Evolutionary conservation across 371 early-diverging fungal species (phyloP), one percentile per base, ranked within the genome.

Genomic region (Rhizopus arrhizus): DNA sequence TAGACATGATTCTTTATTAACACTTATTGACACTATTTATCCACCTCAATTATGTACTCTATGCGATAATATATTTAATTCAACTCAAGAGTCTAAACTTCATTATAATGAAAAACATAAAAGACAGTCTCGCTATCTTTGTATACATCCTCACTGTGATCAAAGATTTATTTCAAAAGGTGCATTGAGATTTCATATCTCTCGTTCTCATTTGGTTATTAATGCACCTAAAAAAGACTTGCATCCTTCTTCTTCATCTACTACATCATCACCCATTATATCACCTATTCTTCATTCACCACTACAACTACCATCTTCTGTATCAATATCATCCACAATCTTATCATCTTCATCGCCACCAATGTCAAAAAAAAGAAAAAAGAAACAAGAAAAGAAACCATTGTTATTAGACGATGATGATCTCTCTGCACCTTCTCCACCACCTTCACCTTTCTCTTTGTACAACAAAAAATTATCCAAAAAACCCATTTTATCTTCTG

Each of bases 61-160:
- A 33, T 73, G 73, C 43, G 56, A 69, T 58, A 42, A 55, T 36
- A 43, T 52, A 22, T 69, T 66, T 41, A 28, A 57, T n/a, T 58
- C 59, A 22, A 61, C 38, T 53, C 46, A 13, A 11, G 70, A 60
- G 11, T 61, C 63, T 2, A 60, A 58, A 43, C 22, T 49, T 28
- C 73, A 73, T 28, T 57, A 52, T 40, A 54, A 47, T 13, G 60
- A 63, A 45, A 42, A 53, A 12, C 73, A 73, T 40, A 63, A 59
- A 12, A 62, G 50, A 28, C 29, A 48, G 40, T 58, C 59, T 13
- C 64, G 68, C 12, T 73, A 70, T 51, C 35, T 66, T 2, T 73
- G 73, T 47, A 64, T 73, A 33, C 70, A 73, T 41, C 65, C 73
- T 8, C 68, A 73, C 47, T 73, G 73, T 36, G 61, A 66, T 31